phyloP scores from a whole-genome alignment of 257 asterid species.

The Solanum phureja region DNA sequence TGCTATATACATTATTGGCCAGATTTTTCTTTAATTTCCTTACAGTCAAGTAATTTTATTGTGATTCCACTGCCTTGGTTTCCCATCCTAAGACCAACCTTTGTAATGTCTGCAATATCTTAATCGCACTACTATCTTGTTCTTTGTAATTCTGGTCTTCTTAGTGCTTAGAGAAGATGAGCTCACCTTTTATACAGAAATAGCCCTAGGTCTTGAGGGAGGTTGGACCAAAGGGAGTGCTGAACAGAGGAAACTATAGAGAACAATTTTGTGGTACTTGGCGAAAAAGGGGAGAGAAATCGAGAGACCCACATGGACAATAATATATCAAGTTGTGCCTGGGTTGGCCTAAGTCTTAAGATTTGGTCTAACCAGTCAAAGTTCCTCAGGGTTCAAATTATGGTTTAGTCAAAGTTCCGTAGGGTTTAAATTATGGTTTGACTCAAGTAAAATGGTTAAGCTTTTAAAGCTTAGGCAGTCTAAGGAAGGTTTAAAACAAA shows the following conservation, averaged over 20 bases:
- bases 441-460: not conserved
- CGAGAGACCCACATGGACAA: not conserved
- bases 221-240: not conserved
- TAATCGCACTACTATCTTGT: not conserved
- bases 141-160: not conserved
- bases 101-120: not conserved
- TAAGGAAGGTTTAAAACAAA: not conserved
- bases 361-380: not conserved
- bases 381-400: not conserved
- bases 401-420: not conserved
- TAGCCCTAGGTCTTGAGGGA: not conserved
- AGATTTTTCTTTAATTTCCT: not conserved
- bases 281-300: not conserved
- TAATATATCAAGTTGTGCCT: not conserved
- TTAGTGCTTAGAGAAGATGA: not conserved
- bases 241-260: not conserved
- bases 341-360: not conserved
- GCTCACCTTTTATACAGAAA: not conserved
- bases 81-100: not conserved
- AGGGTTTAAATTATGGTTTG: not conserved
- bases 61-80: not conserved
- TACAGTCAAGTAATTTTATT: not conserved
- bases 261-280: not conserved
- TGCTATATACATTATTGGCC: not conserved
- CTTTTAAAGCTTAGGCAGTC: not conserved